Percentiles rank a stretch among this genome's conserved stretches.
Evolutionary conservation across 306 rosid genomes (phyloP).

Genomic region (Lathyrus aphaca): DNA sequence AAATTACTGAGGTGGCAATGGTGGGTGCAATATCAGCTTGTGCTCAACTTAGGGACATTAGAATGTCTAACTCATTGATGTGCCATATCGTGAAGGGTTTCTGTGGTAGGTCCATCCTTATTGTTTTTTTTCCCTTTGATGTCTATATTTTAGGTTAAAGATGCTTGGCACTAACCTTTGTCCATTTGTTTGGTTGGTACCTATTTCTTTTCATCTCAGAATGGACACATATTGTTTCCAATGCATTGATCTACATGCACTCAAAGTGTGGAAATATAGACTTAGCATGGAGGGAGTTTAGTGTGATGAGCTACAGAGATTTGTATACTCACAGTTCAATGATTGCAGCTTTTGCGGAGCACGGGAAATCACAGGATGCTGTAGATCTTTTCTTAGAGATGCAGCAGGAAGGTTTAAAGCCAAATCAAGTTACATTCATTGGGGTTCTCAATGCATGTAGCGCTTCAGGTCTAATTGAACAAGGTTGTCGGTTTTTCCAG

Average conservation of each 20-base stretch:
- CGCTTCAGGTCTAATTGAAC: slow-evolving; percentile 61
- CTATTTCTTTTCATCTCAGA: slow-evolving; percentile 43
- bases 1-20: slow-evolving; percentile 60
- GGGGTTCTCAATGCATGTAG: slow-evolving; percentile 72
- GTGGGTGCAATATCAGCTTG: slow-evolving; percentile 84
- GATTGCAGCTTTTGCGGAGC: slow-evolving; percentile 67
- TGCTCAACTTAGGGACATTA: slow-evolving; percentile 65
- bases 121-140: not conserved
- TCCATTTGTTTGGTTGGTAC: slow-evolving; percentile 28
- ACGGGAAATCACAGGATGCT: slow-evolving; percentile 65
- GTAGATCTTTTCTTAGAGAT: slow-evolving; percentile 61
- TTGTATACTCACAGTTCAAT: slow-evolving; percentile 61
- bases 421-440: slow-evolving; percentile 65
- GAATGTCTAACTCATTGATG: slow-evolving; percentile 49
- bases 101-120: slow-evolving; percentile 48
- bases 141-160: not conserved
- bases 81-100: slow-evolving; percentile 50
- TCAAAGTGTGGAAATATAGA: slow-evolving; percentile 65
- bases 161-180: slow-evolving; percentile 19
- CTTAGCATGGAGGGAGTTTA: slow-evolving; percentile 59
- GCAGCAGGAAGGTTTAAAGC: slow-evolving; percentile 65
- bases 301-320: slow-evolving; percentile 60
- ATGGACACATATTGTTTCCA: slow-evolving; percentile 61
- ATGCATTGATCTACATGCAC: slow-evolving; percentile 74
- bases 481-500: slow-evolving; percentile 61